Conservation (phyloP, 345 rosid species). For the Brassica nigra region DNA sequence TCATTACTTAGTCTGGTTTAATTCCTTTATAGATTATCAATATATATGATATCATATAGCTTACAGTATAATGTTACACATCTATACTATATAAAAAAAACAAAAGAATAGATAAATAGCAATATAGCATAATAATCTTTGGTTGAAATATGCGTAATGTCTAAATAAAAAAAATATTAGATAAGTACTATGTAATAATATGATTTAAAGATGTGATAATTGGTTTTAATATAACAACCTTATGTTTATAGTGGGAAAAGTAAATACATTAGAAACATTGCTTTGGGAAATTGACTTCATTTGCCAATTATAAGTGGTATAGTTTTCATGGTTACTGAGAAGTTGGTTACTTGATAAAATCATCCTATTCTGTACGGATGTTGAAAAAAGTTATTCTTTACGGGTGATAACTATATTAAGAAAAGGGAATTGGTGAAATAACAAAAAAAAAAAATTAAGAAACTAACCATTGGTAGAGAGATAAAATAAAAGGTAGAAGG, state of each 20-base stretch:
- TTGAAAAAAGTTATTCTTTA: neutral
- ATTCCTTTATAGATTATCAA: neutral
- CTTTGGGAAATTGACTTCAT: neutral
- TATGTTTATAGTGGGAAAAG: neutral
- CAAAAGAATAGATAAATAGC: neutral
- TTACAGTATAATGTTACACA: neutral
- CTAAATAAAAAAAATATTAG: neutral
- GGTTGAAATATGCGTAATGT: neutral
- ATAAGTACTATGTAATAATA: neutral
- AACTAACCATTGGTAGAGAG: too few relatives aligned
- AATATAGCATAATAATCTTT: neutral
- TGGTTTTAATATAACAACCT: neutral
- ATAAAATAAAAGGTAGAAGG: too few relatives aligned
- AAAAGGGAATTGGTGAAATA: too few relatives aligned
- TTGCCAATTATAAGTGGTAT: neutral
- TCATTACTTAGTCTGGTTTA: neutral
- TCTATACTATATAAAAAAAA: neutral
- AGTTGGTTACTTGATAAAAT: neutral
- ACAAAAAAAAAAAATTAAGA: too few relatives aligned
- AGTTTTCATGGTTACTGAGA: neutral
- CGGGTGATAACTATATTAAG: neutral
- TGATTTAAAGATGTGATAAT: neutral
- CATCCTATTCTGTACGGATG: neutral
- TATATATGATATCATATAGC: neutral
- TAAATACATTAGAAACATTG: neutral